phyloP scores from a whole-genome alignment of 768 basidiomycete species.

The Termitomyces sp. region DNA sequence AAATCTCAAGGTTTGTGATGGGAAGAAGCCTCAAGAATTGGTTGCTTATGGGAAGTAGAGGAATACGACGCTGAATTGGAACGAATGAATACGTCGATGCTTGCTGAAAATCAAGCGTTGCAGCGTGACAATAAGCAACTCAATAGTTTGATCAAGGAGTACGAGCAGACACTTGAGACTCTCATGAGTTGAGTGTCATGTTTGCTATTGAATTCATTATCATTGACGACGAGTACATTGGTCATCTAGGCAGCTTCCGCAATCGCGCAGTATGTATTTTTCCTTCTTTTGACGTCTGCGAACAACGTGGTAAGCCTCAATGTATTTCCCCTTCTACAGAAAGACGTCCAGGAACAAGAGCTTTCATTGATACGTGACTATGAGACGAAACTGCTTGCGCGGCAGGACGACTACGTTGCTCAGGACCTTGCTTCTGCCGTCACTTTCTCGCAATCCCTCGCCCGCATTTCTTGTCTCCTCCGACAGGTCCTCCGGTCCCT shows the following conservation, averaged over 20 bases:
- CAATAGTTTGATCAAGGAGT: slow-evolving; percentile 86
- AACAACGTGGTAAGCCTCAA: not conserved
- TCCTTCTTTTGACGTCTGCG: not conserved
- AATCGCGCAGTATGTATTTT: slow-evolving; percentile 73
- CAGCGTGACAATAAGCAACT: slow-evolving; percentile 97
- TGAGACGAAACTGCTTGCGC: slow-evolving; percentile 74
- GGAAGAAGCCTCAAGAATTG: not conserved
- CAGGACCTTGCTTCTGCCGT: slow-evolving; percentile 58
- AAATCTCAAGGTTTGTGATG: slow-evolving; percentile 66
- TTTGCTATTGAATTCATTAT: not conserved
- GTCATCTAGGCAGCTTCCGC: slow-evolving; percentile 55
- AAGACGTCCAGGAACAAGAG: slow-evolving; percentile 91
- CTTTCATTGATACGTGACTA: slow-evolving; percentile 87
- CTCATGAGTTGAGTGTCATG: slow-evolving; percentile 65
- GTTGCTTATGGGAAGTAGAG: slow-evolving; percentile 45
- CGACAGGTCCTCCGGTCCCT: slow-evolving; percentile 66
- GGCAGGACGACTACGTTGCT: slow-evolving; percentile 63
- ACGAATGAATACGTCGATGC: slow-evolving; percentile 76
- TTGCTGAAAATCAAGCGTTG: slow-evolving; percentile 77
- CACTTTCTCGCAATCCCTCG: slow-evolving; percentile 61
- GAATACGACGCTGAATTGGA: slow-evolving; percentile 88
- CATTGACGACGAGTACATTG: slow-evolving; percentile 1
- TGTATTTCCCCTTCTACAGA: slow-evolving; percentile 37
- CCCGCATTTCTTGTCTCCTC: slow-evolving; percentile 63
- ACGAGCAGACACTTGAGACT: slow-evolving; percentile 92